Evolutionary conservation across 495 filamentous ascomycete genomes (phyloP), one percentile per base, ranked within the genome.

Genomic region (Penicillium flavigenum): DNA sequence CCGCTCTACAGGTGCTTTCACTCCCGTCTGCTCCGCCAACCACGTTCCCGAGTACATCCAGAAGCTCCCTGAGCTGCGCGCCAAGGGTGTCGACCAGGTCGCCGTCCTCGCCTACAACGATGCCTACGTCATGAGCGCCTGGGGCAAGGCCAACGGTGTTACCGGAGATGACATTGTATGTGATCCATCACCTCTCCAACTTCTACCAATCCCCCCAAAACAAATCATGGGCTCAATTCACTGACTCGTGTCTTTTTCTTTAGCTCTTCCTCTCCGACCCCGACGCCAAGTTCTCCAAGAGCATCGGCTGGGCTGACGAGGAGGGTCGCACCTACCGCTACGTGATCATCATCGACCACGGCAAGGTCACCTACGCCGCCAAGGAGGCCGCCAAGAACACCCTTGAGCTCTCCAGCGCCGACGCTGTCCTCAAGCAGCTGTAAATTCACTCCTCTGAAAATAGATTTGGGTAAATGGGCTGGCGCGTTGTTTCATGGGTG

Each of bases 121-220:
- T 80, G 81, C 86, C 51, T 96, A 82, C 72, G 92, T 98, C 66
- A 96, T 96, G 90, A 85, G 84, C 67, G 93, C 93, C 51, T 98
- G 93, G 93, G 88, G 86, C 70, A 96, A 96, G 83, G 93, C 92
- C 63, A 96, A 96, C 78, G 81, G 81, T 34, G 81, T 95, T 65
- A 88, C 85, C 69, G 83, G 83, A 47, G 86, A 95, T 53, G 83
- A 86, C 59, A 90, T 95, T 65, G 89, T 93, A 74, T 59, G 86
- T 67, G 19, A 38, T 17, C 36, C 44, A 31, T 22, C 11, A 34
- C 17, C 24, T 5, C 12, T 20, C 17, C 16, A 22, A 16, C 22
- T 14, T n/a, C 55, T 46, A 19, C 51, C 46, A 7, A 42, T 41
- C 11, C 46, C 5, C n/a, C 46, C 17, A 22, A 34, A 0, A n/a